phyloP scores from a whole-genome alignment of 2,329 filamentous ascomycete species.

The Stachybotrys elegans region DNA sequence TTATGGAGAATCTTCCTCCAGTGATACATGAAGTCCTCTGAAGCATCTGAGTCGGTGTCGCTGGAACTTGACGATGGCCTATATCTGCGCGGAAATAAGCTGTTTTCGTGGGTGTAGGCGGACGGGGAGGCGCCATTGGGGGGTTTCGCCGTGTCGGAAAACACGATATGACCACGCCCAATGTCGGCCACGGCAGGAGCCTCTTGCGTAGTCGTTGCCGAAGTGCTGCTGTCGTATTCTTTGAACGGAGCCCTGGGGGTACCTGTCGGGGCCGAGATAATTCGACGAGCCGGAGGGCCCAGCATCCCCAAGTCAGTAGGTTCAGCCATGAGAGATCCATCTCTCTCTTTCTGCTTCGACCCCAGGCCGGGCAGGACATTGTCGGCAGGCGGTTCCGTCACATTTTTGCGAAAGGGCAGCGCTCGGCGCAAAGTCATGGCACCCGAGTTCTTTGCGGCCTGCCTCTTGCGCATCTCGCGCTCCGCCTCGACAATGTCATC shows the following conservation, averaged over 20 bases:
- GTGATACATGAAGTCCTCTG: constrained; percentile 20
- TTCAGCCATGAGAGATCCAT: constrained; percentile 7
- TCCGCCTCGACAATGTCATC: constrained; percentile 42
- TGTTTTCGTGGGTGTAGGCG: constrained; percentile 14
- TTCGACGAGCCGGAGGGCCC: constrained; percentile 10
- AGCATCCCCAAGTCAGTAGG: constrained; percentile 7
- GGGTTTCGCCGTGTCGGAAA: constrained; percentile 2
- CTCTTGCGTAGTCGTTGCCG: constrained; percentile 13
- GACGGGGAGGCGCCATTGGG: constrained; percentile 7
- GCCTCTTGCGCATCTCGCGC: constrained; percentile 21
- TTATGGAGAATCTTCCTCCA: constrained; percentile 29
- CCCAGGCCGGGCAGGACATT: constrained; percentile 12
- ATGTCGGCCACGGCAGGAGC: not conserved
- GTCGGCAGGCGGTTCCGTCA: constrained; percentile 10
- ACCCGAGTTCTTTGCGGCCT: constrained; percentile 5
- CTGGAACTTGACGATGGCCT: constrained; percentile 14
- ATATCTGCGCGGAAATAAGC: not conserved
- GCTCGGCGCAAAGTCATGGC: constrained; percentile 10
- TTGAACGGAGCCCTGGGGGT: constrained; percentile 12
- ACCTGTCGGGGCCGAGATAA: constrained; percentile 13
- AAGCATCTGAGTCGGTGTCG: constrained; percentile 16
- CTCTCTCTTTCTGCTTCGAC: constrained; percentile 11
- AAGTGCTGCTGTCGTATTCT: constrained; percentile 15
- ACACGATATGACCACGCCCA: constrained; percentile 1
- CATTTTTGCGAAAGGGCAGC: constrained; percentile 15